Percentiles rank a stretch among this genome's conserved stretches.
Evolutionary conservation across 176 grass and related monocot genomes (phyloP).

Genomic region (Musa beccarii): DNA sequence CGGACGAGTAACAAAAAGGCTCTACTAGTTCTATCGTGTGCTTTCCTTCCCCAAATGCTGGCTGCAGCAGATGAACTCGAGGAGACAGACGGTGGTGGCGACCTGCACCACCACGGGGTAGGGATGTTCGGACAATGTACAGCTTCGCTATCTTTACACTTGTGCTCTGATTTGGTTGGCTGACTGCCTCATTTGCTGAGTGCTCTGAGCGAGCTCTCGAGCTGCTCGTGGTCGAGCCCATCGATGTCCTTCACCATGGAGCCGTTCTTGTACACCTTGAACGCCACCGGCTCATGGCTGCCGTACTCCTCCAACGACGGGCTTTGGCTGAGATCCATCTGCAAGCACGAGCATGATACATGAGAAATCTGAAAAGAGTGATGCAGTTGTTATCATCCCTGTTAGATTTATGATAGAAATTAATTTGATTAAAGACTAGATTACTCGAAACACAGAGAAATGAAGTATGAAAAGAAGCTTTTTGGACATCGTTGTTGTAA

Average conservation of each 20-base stretch:
- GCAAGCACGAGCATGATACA: background rate
- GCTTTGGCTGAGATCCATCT: slow-evolving; percentile 2
- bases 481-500: background rate
- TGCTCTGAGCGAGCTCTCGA: slow-evolving; percentile 1
- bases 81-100: too few species aligned
- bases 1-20: too few species aligned
- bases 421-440: background rate
- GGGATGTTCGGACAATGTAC: background rate
- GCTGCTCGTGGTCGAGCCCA: background rate
- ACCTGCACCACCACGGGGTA: too few species aligned
- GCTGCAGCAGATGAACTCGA: too few species aligned
- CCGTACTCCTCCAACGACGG: slow-evolving; percentile 2
- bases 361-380: too few species aligned
- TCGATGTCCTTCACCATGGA: slow-evolving; percentile 7
- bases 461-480: background rate
- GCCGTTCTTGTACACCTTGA: slow-evolving; percentile 14
- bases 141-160: too few species aligned
- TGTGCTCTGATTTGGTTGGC: too few species aligned
- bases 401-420: too few species aligned
- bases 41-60: too few species aligned
- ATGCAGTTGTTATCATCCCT: too few species aligned
- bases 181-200: background rate
- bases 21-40: too few species aligned
- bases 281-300: background rate
- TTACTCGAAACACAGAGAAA: background rate